Base-by-base conservation (phyloP, 2,329 filamentous ascomycete genomes). In the Purpureocillium lavendulum region DNA sequence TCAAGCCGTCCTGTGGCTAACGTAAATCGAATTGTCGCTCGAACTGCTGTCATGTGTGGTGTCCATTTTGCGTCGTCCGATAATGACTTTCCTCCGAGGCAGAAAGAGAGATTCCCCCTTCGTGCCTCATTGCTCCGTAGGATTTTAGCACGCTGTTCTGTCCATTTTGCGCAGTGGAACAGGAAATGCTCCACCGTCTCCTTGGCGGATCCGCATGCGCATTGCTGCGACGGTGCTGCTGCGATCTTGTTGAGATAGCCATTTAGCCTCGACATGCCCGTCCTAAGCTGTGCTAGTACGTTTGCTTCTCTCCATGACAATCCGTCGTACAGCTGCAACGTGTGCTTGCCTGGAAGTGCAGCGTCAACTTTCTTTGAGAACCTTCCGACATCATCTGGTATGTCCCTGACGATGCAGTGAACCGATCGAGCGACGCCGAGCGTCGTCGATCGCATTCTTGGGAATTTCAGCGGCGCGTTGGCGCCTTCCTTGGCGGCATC, bases 1-100 rank as follows among this genome's bases (percentile, higher is more conserved):
- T 47, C 39, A 43, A 51, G 48, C 45, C 40, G 47, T 31, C 47
- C 48, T 49, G 41, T 57, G 34, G 45, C 48, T 39, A 56, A 52
- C n/a, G 52, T 45, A 47, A 58, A 57, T 38, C 44, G 47, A 49
- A 60, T 53, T 36, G 47, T 52, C 35, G 50, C 49, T 33, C 45
- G 49, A 33, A 57, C 51, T 40, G 50, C 49, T 41, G 51, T 43
- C 38, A 57, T 45, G 39, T 58, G 49, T 43, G 51, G 55, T 35
- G 36, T 50, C 55, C 49, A 59, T 21, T 48, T 46, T 36, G 45
- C 42, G 35, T 49, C 38, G 40, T 48, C 45, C 38, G 35, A 40
- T 24, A 21, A 40, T 37, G 37, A 50, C 32, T 53, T 57, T 40
- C 49, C 45, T 44, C 45, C 44, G 7, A 45, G 38, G 36, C 38